Evolutionary conservation across 495 filamentous ascomycete genomes (phyloP).

Genomic region (Endocarpon pusillum): DNA sequence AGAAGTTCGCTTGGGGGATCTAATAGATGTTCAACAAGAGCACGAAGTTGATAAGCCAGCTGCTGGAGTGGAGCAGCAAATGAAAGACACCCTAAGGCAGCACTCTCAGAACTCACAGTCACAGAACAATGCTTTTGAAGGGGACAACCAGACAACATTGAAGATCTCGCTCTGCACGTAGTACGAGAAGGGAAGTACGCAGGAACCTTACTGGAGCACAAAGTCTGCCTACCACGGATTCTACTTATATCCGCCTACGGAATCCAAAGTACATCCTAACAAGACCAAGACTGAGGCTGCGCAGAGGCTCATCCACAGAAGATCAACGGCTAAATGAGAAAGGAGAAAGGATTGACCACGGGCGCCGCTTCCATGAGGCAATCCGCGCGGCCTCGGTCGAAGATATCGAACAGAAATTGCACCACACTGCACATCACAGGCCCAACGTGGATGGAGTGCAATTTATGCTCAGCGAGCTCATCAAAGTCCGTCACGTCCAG

Average conservation of each 20-base stretch:
- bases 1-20: too few relatives aligned
- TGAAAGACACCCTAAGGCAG: too few relatives aligned
- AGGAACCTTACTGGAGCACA: too few relatives aligned
- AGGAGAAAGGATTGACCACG: not conserved
- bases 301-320: not conserved
- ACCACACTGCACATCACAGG: slow-evolving; percentile 5
- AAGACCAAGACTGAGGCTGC: not conserved
- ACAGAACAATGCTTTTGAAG: too few relatives aligned
- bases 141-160: too few relatives aligned
- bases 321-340: not conserved
- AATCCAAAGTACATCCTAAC: not conserved
- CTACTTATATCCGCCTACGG: not conserved
- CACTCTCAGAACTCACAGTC: too few relatives aligned
- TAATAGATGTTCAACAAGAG: too few relatives aligned
- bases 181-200: too few relatives aligned
- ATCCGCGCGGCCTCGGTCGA: not conserved
- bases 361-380: not conserved
- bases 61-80: too few relatives aligned
- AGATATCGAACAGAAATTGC: not conserved
- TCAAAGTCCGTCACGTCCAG: slow-evolving; percentile 40
- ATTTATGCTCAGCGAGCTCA: slow-evolving; percentile 25
- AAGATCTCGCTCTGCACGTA: too few relatives aligned
- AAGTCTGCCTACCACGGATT: not conserved
- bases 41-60: too few relatives aligned
- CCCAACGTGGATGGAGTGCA: slow-evolving; percentile 14